These are phyloP conservation scores for Gynochthodes officinalis DNA, from an alignment of 257 asterid species.

Conservation along the genomic window DNA sequence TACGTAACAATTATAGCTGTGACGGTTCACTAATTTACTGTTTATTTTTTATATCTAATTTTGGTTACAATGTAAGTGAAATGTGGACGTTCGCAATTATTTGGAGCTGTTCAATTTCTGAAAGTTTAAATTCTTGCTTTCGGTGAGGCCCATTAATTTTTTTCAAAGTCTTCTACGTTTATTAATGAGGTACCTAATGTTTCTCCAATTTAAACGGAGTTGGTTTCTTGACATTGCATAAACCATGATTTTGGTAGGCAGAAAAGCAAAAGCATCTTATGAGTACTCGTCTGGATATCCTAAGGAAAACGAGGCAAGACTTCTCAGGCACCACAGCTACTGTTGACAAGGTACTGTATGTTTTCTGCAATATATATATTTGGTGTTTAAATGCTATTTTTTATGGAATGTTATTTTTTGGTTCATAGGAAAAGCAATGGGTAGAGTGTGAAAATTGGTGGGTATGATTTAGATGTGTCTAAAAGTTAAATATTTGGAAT, in stretches of 20 bases:
- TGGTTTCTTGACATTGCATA: neutral
- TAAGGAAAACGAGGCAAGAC: constrained; percentile 54
- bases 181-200: neutral
- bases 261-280: constrained; percentile 52
- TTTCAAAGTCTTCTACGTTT: neutral
- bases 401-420: too few relatives aligned
- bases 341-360: constrained; percentile 41
- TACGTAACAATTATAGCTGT: neutral
- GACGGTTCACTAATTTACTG: neutral
- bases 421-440: too few relatives aligned
- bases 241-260: constrained; percentile 38
- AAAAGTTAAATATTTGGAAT: too few relatives aligned
- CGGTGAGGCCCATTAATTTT: neutral
- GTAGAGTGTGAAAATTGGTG: too few relatives aligned
- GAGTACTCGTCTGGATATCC: constrained; percentile 50
- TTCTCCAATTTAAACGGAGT: neutral
- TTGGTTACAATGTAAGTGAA: neutral
- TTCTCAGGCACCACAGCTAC: constrained; percentile 44
- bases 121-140: neutral
- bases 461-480: too few relatives aligned
- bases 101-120: neutral
- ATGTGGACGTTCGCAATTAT: neutral
- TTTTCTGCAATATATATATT: too few relatives aligned
- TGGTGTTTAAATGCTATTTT: too few relatives aligned
- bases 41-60: neutral